phyloP scores from a whole-genome alignment of 306 rosid genomes.

The Gillenia trifoliata region DNA sequence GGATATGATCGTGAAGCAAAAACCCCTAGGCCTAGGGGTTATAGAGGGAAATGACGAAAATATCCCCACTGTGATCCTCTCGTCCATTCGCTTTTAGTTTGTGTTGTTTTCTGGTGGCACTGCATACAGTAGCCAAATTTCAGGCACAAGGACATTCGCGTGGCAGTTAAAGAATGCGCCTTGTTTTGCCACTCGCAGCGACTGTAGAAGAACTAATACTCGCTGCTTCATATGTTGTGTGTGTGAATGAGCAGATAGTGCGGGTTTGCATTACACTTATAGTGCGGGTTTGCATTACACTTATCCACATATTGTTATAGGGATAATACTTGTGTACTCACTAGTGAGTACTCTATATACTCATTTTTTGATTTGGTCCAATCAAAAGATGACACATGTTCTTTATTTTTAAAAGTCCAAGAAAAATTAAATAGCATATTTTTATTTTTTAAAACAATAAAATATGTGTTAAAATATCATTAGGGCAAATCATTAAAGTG shows the following conservation, averaged over 20 bases:
- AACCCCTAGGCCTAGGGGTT: slow-evolving; percentile 16
- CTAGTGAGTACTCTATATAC: no score
- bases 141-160: slow-evolving; percentile 26
- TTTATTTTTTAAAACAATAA: no score
- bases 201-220: neutral
- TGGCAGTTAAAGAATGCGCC: slow-evolving; percentile 2
- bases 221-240: slow-evolving; percentile 2
- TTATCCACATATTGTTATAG: no score
- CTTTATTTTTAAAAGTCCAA: no score
- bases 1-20: slow-evolving; percentile 16
- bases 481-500: no score
- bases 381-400: no score
- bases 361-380: no score
- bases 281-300: no score
- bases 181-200: neutral
- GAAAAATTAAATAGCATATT: no score
- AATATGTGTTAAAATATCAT: no score
- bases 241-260: neutral
- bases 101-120: neutral
- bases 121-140: slow-evolving; percentile 25
- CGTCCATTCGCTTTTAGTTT: neutral
- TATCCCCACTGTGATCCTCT: slow-evolving; percentile 13
- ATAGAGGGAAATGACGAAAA: slow-evolving; percentile 34
- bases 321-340: no score
- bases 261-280: no score